Evolutionary conservation across 441 rosid genomes (phyloP), one percentile per base, ranked within the genome.

Genomic region (Breynia disticha): DNA sequence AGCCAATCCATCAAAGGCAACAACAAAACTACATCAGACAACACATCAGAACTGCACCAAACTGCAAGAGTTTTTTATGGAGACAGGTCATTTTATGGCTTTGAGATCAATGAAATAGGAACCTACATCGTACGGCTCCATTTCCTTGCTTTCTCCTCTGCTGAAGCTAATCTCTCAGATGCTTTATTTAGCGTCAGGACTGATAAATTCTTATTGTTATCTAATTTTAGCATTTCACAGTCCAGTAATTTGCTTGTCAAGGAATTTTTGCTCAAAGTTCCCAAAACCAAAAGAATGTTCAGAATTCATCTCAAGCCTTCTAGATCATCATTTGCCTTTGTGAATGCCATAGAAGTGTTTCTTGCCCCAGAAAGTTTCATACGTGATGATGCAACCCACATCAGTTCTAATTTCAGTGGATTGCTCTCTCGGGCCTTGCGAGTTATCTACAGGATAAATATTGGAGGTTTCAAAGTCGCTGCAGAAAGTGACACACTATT

Each of bases 281-380:
- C 35, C 35, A n/a, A n/a, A n/a, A 28, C 35, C 35, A 72, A n/a
- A n/a, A n/a, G 17, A 72, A 61, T 19, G 44, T 65, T 52, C 47
- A 70, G 16, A 53, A 13, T 32, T 46, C 75, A 5, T 41, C 32
- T 48, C 10, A 62, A 0, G 56, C 54, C 24, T 69, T 76, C 46
- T 2, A 1, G 0, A 59, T 76, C 56, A 11, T 28, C 19, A 67
- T 76, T 19, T 12, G 76, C 78, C 3, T 80, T 79, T 63, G 71
- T 73, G 16, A 80, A 71, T 50, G 86, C 84, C 24, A 69, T 81
- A 7, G 87, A 81, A 61, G 69, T 76, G 21, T 49, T 74, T 48
- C 60, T 52, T 11, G 65, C 67, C 12, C 79, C 79, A 0, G 52
- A 15, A 16, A 28, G 48, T 53, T 75, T 76, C 52, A 60, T 72